A percentile compares a stretch with the other conserved stretches of the same genome.
These are phyloP conservation scores for Ascochyta viciae-villosae DNA, from an alignment of 2,329 filamentous ascomycete genomes.

Conservation along the genomic window DNA sequence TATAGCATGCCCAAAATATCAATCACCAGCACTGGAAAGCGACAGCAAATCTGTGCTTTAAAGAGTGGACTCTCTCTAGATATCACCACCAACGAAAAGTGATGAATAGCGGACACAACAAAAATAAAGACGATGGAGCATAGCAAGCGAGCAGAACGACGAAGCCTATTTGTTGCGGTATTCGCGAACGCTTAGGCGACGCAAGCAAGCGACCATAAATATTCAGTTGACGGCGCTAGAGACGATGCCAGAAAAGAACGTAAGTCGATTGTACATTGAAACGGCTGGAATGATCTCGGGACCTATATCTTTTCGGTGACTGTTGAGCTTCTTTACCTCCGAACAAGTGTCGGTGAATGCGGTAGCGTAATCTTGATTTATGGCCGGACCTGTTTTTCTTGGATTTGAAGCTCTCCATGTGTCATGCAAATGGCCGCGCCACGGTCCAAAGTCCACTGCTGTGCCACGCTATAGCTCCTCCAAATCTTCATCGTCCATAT, in stretches of 20 bases:
- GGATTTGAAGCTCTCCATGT: background rate
- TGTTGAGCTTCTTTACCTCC: background rate
- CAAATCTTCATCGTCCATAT: conserved; percentile 67
- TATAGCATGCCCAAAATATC: no score
- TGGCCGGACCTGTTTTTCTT: background rate
- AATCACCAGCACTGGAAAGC: no score
- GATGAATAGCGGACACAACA: no score
- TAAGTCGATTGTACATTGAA: background rate
- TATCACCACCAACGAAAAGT: no score
- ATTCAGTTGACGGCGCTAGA: no score
- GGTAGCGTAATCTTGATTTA: background rate
- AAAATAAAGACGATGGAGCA: no score
- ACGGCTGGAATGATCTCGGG: background rate
- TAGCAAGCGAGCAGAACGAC: no score
- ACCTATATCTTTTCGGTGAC: no score
- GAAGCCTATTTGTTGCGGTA: background rate
- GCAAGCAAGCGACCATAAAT: background rate
- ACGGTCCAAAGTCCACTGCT: background rate
- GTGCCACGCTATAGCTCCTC: conserved; percentile 58
- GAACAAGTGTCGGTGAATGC: background rate
- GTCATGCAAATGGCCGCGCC: background rate
- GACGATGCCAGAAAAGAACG: no score
- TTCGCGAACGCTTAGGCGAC: background rate
- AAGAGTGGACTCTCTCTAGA: no score
- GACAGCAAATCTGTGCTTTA: no score